phyloP scores from a whole-genome alignment of 495 filamentous ascomycete species.

The Penicillium lagena region DNA sequence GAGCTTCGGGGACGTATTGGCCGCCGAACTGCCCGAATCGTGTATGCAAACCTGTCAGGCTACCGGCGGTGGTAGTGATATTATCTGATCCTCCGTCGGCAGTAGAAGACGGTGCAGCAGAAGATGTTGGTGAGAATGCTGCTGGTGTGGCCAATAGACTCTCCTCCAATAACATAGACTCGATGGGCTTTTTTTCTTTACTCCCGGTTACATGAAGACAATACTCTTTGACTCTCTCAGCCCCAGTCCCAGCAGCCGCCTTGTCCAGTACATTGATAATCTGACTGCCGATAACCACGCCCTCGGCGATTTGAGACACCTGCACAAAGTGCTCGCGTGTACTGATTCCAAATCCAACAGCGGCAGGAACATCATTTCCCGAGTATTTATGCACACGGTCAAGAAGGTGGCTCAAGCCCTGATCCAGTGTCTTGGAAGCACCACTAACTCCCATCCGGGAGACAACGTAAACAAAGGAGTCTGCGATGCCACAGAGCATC shows the following conservation, averaged over 20 bases:
- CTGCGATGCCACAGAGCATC: conserved; percentile 90
- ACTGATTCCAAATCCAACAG: conserved; percentile 92
- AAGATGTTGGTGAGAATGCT: conserved; percentile 6
- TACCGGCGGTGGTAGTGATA: conserved; percentile 48
- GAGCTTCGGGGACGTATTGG: conserved; percentile 96
- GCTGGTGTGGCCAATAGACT: neutral
- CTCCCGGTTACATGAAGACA: conserved; percentile 74
- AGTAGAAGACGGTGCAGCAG: conserved; percentile 51
- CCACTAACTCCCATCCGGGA: conserved; percentile 97
- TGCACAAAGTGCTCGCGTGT: conserved; percentile 79
- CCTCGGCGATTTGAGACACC: conserved; percentile 68
- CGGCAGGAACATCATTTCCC: conserved; percentile 73
- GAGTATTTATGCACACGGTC: conserved; percentile 84
- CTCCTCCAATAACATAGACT: conserved; percentile 56
- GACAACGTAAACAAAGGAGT: conserved; percentile 99
- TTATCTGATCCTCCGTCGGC: conserved; percentile 61
- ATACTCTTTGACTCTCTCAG: conserved; percentile 77
- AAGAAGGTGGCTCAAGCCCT: conserved; percentile 72
- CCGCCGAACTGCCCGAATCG: conserved; percentile 96
- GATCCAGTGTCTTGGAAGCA: conserved; percentile 72
- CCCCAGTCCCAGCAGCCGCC: conserved; percentile 52
- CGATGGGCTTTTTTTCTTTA: conserved; percentile 30
- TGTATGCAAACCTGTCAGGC: conserved; percentile 56
- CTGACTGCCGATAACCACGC: conserved; percentile 82
- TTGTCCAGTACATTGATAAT: conserved; percentile 64